These are phyloP conservation scores for Monosporascus cannonballus DNA, from an alignment of 2,329 filamentous ascomycete species.

Conservation along the genomic window DNA sequence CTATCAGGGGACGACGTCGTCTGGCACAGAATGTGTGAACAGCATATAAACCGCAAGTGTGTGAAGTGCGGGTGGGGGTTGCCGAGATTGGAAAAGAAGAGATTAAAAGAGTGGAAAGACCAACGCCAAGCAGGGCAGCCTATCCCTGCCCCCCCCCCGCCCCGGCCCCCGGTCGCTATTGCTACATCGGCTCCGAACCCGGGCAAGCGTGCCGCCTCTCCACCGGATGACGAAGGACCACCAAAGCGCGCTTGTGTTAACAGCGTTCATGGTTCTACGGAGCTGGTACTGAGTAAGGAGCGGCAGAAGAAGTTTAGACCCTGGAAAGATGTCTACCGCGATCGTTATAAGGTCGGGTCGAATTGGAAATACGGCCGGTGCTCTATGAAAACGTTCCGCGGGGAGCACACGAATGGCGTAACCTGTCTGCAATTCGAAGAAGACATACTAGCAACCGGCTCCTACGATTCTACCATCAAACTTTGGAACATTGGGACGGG, in stretches of 20 bases:
- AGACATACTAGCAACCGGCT: conserved; percentile 85
- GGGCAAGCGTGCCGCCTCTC: conserved; percentile 29
- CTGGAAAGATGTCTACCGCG: conserved; percentile 97
- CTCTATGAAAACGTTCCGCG: conserved; percentile 75
- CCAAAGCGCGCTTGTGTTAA: conserved; percentile 31
- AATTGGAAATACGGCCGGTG: conserved; percentile 97
- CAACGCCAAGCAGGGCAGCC: conserved; percentile 61
- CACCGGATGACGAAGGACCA: conserved; percentile 17
- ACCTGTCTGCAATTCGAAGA: conserved; percentile 69
- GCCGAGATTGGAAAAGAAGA: conserved; percentile 81
- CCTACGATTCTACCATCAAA: conserved; percentile 91
- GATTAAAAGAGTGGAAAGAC: conserved; percentile 78
- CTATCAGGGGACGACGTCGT: conserved; percentile 96
- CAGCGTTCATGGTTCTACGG: conserved; percentile 12
- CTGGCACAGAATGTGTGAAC: conserved; percentile 96
- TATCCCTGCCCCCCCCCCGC: conserved; percentile 20
- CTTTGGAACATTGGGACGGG: conserved; percentile 94
- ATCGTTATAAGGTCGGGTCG: conserved; percentile 88
- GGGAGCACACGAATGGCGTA: conserved; percentile 76
- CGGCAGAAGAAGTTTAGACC: conserved; percentile 54
- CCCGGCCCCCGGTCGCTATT: conserved; percentile 4
- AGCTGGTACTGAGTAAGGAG: conserved; percentile 17
- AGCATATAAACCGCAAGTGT: conserved; percentile 77
- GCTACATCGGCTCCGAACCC: conserved; percentile 9
- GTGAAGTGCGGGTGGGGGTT: conserved; percentile 94